A percentile compares a stretch with the other conserved stretches of the same genome.
Conservation (phyloP, 495 filamentous ascomycete species). For the Lichenothelia convexa region DNA sequence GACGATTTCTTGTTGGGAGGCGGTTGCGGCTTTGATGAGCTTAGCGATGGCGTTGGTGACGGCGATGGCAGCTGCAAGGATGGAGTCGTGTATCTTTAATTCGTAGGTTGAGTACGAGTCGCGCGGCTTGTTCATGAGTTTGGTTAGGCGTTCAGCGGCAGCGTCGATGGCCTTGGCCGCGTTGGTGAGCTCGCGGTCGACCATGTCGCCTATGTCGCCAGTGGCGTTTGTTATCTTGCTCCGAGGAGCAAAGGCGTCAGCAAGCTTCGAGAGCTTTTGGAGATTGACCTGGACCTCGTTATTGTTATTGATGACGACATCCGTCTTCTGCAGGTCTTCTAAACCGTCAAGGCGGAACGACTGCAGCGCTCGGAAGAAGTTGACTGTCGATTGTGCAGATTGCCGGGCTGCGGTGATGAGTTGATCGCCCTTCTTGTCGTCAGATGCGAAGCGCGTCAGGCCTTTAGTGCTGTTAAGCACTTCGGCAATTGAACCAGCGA, state of each 20-base stretch:
- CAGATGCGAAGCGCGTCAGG: slow-evolving; percentile 78
- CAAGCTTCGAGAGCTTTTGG: slow-evolving; percentile 77
- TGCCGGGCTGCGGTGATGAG: slow-evolving; percentile 63
- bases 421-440: slow-evolving; percentile 82
- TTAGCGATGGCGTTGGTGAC: slow-evolving; percentile 93
- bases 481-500: slow-evolving; percentile 78
- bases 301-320: slow-evolving; percentile 92
- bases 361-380: slow-evolving; percentile 86
- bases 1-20: slow-evolving; percentile 94
- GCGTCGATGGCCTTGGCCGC: slow-evolving; percentile 93
- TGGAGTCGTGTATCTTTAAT: slow-evolving; percentile 81
- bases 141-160: slow-evolving; percentile 70
- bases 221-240: slow-evolving; percentile 56
- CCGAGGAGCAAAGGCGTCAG: slow-evolving; percentile 76
- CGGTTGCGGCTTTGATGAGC: slow-evolving; percentile 89
- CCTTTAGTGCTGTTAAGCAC: slow-evolving; percentile 94
- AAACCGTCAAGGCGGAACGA: slow-evolving; percentile 85
- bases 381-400: slow-evolving; percentile 73
- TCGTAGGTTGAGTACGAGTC: slow-evolving; percentile 96
- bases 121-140: slow-evolving; percentile 80
- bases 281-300: slow-evolving; percentile 83
- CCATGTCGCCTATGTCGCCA: slow-evolving; percentile 82
- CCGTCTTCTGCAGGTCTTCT: slow-evolving; percentile 73
- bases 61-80: slow-evolving; percentile 83
- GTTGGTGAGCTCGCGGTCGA: slow-evolving; percentile 78